Evolutionary conservation across 2,329 filamentous ascomycete genomes (phyloP).

Genomic region (Paraconiothyrium brasiliense): DNA sequence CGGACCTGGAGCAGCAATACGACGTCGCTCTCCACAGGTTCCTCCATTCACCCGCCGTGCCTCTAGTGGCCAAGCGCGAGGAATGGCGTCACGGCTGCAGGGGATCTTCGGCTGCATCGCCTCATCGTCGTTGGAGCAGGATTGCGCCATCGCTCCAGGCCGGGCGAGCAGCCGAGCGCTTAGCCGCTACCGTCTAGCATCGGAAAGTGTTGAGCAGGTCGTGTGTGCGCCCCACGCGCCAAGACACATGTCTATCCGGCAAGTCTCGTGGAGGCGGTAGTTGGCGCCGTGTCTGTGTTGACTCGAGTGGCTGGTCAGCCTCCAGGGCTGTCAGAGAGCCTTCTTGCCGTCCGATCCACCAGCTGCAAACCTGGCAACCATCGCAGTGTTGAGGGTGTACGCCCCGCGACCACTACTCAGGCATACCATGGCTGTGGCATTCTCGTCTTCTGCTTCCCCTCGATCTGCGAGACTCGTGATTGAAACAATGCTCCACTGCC

Average conservation of each 20-base stretch:
- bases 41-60: conserved; percentile 15
- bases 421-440: background rate
- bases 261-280: conserved; percentile 3
- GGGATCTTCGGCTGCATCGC: conserved; percentile 10
- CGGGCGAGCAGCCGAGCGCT: conserved; percentile 8
- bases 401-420: background rate
- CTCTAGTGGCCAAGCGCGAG: conserved; percentile 1
- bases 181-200: conserved; percentile 8
- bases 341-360: background rate
- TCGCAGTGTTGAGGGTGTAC: background rate
- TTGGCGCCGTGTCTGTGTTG: background rate
- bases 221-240: conserved; percentile 2
- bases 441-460: background rate
- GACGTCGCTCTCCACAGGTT: background rate
- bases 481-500: background rate
- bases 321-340: background rate
- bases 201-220: conserved; percentile 9
- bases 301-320: background rate
- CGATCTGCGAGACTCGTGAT: background rate
- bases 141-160: conserved; percentile 11
- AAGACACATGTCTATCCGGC: conserved; percentile 9
- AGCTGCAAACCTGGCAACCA: background rate
- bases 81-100: conserved; percentile 7
- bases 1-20: too few species aligned
- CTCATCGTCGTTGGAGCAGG: background rate